Base-by-base conservation (phyloP, 1,139 yeast genomes). In the Protomyces macrosporus region DNA sequence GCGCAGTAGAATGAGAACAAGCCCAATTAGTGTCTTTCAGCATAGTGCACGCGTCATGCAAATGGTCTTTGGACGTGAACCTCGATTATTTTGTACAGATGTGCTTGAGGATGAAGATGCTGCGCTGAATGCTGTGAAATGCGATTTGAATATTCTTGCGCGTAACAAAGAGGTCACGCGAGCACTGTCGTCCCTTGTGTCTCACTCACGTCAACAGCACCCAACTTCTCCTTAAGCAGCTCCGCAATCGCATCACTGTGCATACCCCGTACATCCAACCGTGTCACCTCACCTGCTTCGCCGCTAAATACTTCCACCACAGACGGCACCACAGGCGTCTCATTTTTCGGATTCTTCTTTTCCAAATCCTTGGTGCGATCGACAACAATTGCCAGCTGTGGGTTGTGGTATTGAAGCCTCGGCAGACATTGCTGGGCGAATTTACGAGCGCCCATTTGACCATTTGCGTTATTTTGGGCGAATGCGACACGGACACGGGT, bases 371-470 rank as follows among this genome's bases (percentile, higher is more conserved):
- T 39, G 40, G 45, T 36, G 16, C 62, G 52, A 40, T 33, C 34
- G 10, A 58, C 62, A 6, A 33, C 37, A 6, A 58, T 58, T 1
- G 23, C 36, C 34, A 58, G 62, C 14, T 37, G 34, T 12, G 62
- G 62, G 39, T 58, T 58, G 52, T 58, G 62, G 53, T 16, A 58
- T 35, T 52, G 56, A n/a, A 58, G 42, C 16, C 56, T 32, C 16
- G 62, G 62, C n/a, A 58, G 34, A 34, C 45, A 51, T 42, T 58
- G 56, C 36, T 58, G 62, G 6, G 53, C 45, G 33, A 58, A 58
- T 35, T 58, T 58, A n/a, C 62, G 55, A 3, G 62, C 52, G 10
- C 62, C 62, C 62, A 58, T 58, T 33, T 58, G 62, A 10, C 62
- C 62, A 42, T 58, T 58, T 32, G 62, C 56, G 39, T 58, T 58